phyloP scores from a whole-genome alignment of 1,139 yeast genomes.

The Candida pseudoviswanathii region DNA sequence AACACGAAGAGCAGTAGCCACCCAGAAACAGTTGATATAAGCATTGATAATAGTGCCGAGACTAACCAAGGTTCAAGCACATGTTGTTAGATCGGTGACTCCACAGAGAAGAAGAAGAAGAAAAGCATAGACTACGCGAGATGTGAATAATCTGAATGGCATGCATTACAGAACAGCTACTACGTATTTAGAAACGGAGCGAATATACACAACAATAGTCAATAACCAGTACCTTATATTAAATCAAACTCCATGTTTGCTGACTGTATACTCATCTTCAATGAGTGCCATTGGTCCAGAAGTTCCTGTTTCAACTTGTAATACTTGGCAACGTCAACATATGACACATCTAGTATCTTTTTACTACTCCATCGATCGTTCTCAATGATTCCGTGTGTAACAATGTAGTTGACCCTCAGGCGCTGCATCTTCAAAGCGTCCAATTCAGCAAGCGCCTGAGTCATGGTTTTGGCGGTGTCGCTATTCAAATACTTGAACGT shows the following conservation, averaged over 20 bases:
- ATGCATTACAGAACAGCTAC: too few species aligned
- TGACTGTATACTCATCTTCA: slow-evolving; percentile 1
- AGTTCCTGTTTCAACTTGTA: not conserved
- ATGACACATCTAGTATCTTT: not conserved
- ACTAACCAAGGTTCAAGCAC: slow-evolving; percentile 7
- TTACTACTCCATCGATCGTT: not conserved
- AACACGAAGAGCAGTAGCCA: slow-evolving; percentile 16
- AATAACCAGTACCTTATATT: not conserved
- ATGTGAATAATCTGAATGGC: too few species aligned
- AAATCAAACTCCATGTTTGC: slow-evolving; percentile 9
- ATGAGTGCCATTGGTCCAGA: not conserved
- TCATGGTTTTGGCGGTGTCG: not conserved
- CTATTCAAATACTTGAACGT: not conserved
- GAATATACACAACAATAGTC: not conserved
- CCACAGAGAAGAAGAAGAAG: not conserved
- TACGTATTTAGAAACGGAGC: not conserved
- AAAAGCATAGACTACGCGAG: not conserved
- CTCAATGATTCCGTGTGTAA: slow-evolving; percentile 1
- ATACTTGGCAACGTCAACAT: slow-evolving; percentile 4
- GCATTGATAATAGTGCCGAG: slow-evolving; percentile 30
- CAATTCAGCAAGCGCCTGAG: slow-evolving; percentile 5
- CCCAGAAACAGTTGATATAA: slow-evolving; percentile 49
- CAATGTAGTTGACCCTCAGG: too few species aligned
- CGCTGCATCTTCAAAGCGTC: not conserved
- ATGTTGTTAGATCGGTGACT: slow-evolving; percentile 5